Conservation (phyloP, 2,329 filamentous ascomycete genomes). For the Curvularia verruculosa region DNA sequence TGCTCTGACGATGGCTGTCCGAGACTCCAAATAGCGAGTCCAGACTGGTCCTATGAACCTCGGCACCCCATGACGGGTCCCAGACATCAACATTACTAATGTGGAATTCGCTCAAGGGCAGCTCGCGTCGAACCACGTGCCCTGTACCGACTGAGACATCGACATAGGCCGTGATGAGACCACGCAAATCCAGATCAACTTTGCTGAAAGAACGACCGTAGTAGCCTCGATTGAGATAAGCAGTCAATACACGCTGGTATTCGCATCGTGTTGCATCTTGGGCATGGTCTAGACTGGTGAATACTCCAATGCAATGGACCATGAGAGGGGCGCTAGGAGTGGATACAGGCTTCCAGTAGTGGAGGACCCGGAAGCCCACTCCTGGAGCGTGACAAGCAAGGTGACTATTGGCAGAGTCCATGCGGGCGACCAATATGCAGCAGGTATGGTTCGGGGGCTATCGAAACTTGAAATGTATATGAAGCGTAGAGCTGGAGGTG, state of each 20-base stretch:
- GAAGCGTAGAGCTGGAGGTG: background rate
- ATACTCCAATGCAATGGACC: slow-evolving; percentile 4
- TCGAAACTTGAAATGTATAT: background rate
- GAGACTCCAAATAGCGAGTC: too few species aligned
- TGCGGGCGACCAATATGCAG: background rate
- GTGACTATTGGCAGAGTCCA: background rate
- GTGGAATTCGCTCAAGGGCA: slow-evolving; percentile 1
- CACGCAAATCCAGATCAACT: background rate
- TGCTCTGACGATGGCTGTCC: too few species aligned
- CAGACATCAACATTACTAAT: background rate
- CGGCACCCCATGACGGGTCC: background rate
- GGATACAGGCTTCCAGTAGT: background rate
- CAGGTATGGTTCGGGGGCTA: background rate
- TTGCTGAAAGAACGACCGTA: slow-evolving; percentile 3
- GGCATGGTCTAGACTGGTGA: background rate
- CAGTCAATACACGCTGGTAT: background rate
- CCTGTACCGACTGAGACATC: background rate
- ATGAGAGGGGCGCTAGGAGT: background rate
- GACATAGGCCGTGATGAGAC: slow-evolving; percentile 4
- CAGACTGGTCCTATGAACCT: too few species aligned
- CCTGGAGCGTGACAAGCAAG: background rate
- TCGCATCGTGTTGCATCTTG: background rate
- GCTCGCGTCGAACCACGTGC: background rate
- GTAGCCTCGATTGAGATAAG: background rate
- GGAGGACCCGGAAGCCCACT: background rate